These are phyloP conservation scores for Metschnikowia kunwiensis DNA, from an alignment of 805 yeast genomes.

Conservation along the genomic window DNA sequence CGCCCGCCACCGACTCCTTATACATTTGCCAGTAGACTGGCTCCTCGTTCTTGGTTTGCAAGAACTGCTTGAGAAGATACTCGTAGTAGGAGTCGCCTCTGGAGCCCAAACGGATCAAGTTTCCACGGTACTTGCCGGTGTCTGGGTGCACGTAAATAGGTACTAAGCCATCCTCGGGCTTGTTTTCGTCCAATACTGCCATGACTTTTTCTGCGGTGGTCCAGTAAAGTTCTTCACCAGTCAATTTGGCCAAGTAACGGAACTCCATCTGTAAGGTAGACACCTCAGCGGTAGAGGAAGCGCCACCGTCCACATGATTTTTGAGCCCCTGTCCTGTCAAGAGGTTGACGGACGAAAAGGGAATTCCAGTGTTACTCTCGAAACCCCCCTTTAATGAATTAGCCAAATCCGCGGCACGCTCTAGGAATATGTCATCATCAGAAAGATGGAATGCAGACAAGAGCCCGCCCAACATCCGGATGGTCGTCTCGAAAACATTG, in stretches of 20 bases:
- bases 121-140: conserved; percentile 64
- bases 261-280: conserved; percentile 84
- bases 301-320: conserved; percentile 68
- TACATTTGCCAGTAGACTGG: conserved; percentile 68
- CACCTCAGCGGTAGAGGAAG: conserved; percentile 86
- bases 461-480: conserved; percentile 91
- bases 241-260: conserved; percentile 73
- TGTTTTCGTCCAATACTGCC: conserved; percentile 61
- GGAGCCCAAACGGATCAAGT: conserved; percentile 74
- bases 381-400: conserved; percentile 69
- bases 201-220: conserved; percentile 70
- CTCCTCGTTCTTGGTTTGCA: conserved; percentile 67
- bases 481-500: conserved; percentile 90
- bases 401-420: conserved; percentile 79
- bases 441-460: conserved; percentile 75
- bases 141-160: conserved; percentile 79
- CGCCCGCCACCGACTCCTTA: conserved; percentile 72
- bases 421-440: conserved; percentile 65
- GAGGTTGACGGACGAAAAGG: conserved; percentile 76
- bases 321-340: conserved; percentile 56
- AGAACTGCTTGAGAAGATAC: conserved; percentile 77
- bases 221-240: conserved; percentile 82
- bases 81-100: conserved; percentile 94
- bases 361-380: conserved; percentile 63
- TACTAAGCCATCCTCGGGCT: conserved; percentile 70